Conservation (phyloP, 495 filamentous ascomycete species). For the Massariosphaeria phaeospora region DNA sequence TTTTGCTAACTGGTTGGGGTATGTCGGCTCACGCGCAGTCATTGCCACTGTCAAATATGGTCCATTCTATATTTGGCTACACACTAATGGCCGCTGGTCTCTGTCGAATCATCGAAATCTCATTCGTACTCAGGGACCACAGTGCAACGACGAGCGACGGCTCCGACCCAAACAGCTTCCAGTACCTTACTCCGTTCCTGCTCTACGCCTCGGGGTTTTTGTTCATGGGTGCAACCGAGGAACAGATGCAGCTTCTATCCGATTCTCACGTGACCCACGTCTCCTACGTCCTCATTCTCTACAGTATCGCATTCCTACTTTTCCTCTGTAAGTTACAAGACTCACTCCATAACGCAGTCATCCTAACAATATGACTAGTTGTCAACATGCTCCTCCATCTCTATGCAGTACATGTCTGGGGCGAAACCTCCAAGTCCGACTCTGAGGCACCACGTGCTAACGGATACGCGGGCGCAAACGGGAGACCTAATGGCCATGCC, state of each 20-base stretch:
- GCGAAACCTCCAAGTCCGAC: slow-evolving; percentile 13
- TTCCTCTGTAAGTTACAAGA: slow-evolving; percentile 65
- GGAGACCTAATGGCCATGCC: slow-evolving; percentile 53
- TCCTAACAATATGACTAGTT: slow-evolving; percentile 42
- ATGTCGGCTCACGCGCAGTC: slow-evolving; percentile 87
- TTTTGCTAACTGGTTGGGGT: slow-evolving; percentile 88
- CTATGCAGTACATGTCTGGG: slow-evolving; percentile 62
- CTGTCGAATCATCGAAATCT: slow-evolving; percentile 82
- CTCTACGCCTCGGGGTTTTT: slow-evolving; percentile 91
- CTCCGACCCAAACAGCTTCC: slow-evolving; percentile 76
- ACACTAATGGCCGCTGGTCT: slow-evolving; percentile 87
- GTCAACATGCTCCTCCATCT: slow-evolving; percentile 77
- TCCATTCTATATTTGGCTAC: slow-evolving; percentile 91
- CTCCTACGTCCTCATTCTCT: slow-evolving; percentile 85
- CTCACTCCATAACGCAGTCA: not conserved
- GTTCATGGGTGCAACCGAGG: slow-evolving; percentile 96
- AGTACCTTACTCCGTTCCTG: slow-evolving; percentile 85
- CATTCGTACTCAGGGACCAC: slow-evolving; percentile 75
- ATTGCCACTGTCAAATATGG: slow-evolving; percentile 76
- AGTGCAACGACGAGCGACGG: slow-evolving; percentile 53
- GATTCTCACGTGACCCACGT: slow-evolving; percentile 76
- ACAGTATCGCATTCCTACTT: slow-evolving; percentile 80
- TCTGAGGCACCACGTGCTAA: slow-evolving; percentile 28
- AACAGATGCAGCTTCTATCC: slow-evolving; percentile 78
- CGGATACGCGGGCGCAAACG: no score